Base-by-base conservation (phyloP, 2,329 filamentous ascomycete genomes). In the Cladosporium sp. region DNA sequence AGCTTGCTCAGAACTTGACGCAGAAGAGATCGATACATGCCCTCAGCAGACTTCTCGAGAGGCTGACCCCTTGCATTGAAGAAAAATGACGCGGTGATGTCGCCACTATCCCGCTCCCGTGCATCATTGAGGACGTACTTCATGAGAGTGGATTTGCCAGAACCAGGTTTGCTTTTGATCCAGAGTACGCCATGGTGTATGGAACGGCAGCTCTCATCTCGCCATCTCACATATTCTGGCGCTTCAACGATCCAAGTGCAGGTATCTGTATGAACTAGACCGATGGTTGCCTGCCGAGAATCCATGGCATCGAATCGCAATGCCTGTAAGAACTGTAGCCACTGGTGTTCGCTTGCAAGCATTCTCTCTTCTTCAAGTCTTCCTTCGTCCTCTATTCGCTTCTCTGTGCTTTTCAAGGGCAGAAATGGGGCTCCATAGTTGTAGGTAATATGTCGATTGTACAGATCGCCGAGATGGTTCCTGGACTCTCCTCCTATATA, bases 101-200 rank as follows among this genome's bases (percentile, higher is more conserved):
- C 14, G n/a, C 23, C 14, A 21, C 2, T n/a, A 8, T 37, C 35
- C 6, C 33, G 28, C 23, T 26, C 21, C 11, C 8, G 28, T 4
- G 44, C 58, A 21, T 33, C 10, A 18, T 44, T 1, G 1, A 58
- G 37, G 11, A 29, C 40, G 23, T n/a, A 29, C 14, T 59, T 59
- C 37, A 64, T 59, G 1, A 64, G 1, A 6, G 62, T 64, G 5
- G 62, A 58, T 18, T 64, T 64, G 12, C 62, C 62, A 12, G 28
- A 37, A 5, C 62, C 62, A 50, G 62, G 52, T 5, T 64, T 64
- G 3, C 62, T 53, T 29, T 64, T 64, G 37, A 64, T 64, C 62
- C 62, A 64, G 8, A 64, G 28, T 4, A 64, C 26, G 2, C 62
- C 58, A 21, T 52, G 58, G 11, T 61, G 44, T 23, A 7, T 2